Percentiles rank a stretch among this genome's conserved stretches.
Conservation (phyloP, 2,329 filamentous ascomycete species). For the Fusarium sp. region DNA sequence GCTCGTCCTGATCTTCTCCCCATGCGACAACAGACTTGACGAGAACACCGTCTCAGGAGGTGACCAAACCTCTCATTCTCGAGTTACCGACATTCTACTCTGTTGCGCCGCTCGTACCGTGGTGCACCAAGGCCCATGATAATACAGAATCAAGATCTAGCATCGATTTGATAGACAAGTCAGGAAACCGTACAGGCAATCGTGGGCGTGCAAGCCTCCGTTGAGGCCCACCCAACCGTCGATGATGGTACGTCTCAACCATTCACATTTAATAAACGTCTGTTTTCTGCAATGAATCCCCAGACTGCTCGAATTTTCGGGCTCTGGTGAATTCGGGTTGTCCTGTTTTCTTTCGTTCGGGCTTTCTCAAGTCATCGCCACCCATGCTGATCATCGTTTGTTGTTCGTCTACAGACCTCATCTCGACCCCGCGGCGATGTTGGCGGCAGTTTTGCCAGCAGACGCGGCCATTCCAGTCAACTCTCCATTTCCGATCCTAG, state of each 20-base stretch:
- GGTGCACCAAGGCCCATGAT: slow-evolving; percentile 51
- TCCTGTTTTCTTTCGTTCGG: slow-evolving; percentile 19
- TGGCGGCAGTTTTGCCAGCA: slow-evolving; percentile 70
- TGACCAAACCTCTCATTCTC: slow-evolving; percentile 50
- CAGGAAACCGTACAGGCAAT: slow-evolving; percentile 48
- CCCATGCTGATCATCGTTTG: slow-evolving; percentile 44
- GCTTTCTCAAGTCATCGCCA: slow-evolving; percentile 28
- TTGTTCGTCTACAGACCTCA: slow-evolving; percentile 64
- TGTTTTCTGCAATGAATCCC: slow-evolving; percentile 12
- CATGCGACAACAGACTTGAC: slow-evolving; percentile 55
- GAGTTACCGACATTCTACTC: slow-evolving; percentile 39
- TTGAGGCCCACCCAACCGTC: slow-evolving; percentile 57
- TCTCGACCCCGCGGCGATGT: slow-evolving; percentile 69
- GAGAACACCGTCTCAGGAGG: slow-evolving; percentile 53
- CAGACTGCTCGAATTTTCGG: not conserved
- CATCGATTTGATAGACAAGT: slow-evolving; percentile 47
- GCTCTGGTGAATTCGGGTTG: not conserved
- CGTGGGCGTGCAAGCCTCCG: slow-evolving; percentile 55
- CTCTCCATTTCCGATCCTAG: slow-evolving; percentile 86
- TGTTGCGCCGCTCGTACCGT: slow-evolving; percentile 46
- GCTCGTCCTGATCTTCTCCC: slow-evolving; percentile 47
- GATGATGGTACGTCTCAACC: slow-evolving; percentile 65
- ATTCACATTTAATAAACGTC: slow-evolving; percentile 23
- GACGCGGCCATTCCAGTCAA: slow-evolving; percentile 71
- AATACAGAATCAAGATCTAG: slow-evolving; percentile 43